Evolutionary conservation across 2,329 filamentous ascomycete species (phyloP), one percentile per base, ranked within the genome.

Genomic region (Magnaporthiopsis rhizophila): DNA sequence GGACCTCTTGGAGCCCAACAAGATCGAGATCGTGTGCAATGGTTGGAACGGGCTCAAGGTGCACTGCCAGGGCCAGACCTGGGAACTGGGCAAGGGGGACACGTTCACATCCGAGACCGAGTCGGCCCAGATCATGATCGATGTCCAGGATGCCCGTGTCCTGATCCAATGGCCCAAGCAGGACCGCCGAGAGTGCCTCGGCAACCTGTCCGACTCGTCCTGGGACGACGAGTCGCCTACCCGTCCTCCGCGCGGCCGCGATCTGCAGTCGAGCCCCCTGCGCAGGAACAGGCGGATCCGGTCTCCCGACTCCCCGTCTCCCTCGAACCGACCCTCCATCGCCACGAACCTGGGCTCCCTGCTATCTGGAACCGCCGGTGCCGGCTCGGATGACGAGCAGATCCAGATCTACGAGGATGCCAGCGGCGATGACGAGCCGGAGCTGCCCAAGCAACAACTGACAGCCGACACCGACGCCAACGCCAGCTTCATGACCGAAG

Each of bases 31-130:
- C 70, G 83, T 91, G 71, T 99, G 95, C 80, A 86, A 90, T 72
- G 95, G 95, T 28, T 98, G 94, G 94, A 99, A 99, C 75, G 95
- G 95, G 21, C 82, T 95, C 69, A 96, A 92, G 79, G 79, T 99
- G 69, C 92, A 97, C 78, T 97, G 92, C 79, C 89, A 94, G 76
- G 92, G 92, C 65, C 87, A 89, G 69, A 89, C 91, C 3, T 94
- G 91, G 81, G 91, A 97, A 69, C 78, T 99, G 71, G 83, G 81
- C 68, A 97, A 97, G 79, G 92, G 90, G 24, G 92, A 97, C 74
- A 90, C 86, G 62, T 98, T 97, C 76, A 89, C 88, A 60, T 96
- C 92, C 65, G 91, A 96, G 77, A 93, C 92, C 36, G 91, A 93
- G 73, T 86, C 88, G 69, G 88, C 88, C 24, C 92, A 96, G 71